Conservation (phyloP, 2,329 filamentous ascomycete species). For the Helicocarpus griseus region DNA sequence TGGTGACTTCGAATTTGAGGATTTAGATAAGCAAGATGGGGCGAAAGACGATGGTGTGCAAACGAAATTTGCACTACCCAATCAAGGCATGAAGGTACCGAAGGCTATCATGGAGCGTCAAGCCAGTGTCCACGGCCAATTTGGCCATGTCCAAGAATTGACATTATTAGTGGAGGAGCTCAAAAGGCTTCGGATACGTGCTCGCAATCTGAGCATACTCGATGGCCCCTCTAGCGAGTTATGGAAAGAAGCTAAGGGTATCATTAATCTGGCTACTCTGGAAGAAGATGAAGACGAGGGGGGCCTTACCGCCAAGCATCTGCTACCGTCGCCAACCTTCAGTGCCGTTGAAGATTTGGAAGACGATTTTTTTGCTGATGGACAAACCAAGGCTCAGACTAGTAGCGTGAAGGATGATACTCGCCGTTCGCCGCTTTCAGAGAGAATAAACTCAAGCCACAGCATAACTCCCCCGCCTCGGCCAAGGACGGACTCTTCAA, state of each 20-base stretch:
- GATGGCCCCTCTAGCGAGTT: conserved; percentile 44
- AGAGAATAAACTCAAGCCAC: conserved; percentile 19
- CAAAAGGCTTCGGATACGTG: conserved; percentile 50
- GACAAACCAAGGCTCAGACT: conserved; percentile 20
- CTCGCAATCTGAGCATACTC: conserved; percentile 43
- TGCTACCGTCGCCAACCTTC: conserved; percentile 48
- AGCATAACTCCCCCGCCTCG: conserved; percentile 27
- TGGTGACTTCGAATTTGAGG: conserved; percentile 57
- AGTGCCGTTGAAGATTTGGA: conserved; percentile 52
- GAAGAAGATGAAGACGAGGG: conserved; percentile 44
- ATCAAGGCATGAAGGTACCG: conserved; percentile 40
- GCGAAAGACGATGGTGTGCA: conserved; percentile 19
- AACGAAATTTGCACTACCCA: neutral
- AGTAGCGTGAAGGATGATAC: conserved; percentile 19
- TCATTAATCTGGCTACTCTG: conserved; percentile 57
- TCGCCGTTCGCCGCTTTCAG: conserved; percentile 21
- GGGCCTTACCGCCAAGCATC: conserved; percentile 34
- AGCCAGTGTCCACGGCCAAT: conserved; percentile 56
- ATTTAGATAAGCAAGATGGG: conserved; percentile 28
- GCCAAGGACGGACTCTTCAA: conserved; percentile 46
- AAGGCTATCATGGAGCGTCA: conserved; percentile 55
- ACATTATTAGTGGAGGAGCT: conserved; percentile 56
- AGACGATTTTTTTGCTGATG: conserved; percentile 34
- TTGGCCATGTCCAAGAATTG: conserved; percentile 54
- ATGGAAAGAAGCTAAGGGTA: conserved; percentile 57